These are phyloP conservation scores for Trichosporon sp. DNA, from an alignment of 1,284 basidiomycete genomes.

Conservation along the genomic window DNA sequence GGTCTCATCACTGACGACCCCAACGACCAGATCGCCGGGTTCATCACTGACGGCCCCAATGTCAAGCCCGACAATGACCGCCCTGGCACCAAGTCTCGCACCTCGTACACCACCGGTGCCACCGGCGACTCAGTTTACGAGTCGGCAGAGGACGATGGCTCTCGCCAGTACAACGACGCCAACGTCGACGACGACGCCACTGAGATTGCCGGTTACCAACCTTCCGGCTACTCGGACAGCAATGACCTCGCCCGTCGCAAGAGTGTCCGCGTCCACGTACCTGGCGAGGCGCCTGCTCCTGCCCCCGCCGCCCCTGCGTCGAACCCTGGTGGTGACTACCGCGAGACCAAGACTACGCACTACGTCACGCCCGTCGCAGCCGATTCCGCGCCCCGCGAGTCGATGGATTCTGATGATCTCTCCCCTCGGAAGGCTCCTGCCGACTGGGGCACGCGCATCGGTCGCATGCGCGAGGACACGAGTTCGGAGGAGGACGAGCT, in stretches of 20 bases:
- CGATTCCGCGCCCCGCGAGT: slow-evolving; percentile 21
- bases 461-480: slow-evolving; percentile 49
- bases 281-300: slow-evolving; percentile 23
- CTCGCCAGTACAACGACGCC: slow-evolving; percentile 21
- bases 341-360: slow-evolving; percentile 19
- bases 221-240: slow-evolving; percentile 46
- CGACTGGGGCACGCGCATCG: slow-evolving; percentile 52
- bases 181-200: slow-evolving; percentile 42
- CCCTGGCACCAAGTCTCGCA: slow-evolving; percentile 20
- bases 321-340: slow-evolving; percentile 1
- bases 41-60: slow-evolving; percentile 24
- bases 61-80: slow-evolving; percentile 21
- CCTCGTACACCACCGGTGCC: slow-evolving; percentile 33
- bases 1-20: slow-evolving; percentile 23
- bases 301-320: slow-evolving; percentile 6
- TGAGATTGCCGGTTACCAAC: slow-evolving; percentile 39
- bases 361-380: slow-evolving; percentile 1
- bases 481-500: slow-evolving; percentile 47
- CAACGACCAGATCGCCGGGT: neutral
- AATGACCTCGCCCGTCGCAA: slow-evolving; percentile 43
- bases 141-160: slow-evolving; percentile 47
- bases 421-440: slow-evolving; percentile 7
- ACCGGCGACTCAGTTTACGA: slow-evolving; percentile 53
- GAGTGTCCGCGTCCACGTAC: slow-evolving; percentile 51
- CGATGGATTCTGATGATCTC: slow-evolving; percentile 23